Percentiles rank a stretch among this genome's conserved stretches.
Conservation (phyloP, 306 rosid genomes). For the Citrullus amarus region DNA sequence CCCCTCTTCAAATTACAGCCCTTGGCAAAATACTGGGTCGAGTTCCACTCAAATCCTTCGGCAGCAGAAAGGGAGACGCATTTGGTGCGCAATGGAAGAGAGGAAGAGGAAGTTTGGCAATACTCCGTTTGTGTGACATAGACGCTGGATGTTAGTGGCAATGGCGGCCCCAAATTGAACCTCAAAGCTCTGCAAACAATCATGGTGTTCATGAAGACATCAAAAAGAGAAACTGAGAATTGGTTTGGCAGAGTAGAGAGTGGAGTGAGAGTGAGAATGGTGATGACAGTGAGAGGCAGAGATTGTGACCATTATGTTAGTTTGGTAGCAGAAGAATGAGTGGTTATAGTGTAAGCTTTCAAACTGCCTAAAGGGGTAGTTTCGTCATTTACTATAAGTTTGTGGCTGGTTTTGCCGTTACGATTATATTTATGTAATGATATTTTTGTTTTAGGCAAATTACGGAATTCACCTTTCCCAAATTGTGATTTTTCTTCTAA, state of each 20-base stretch:
- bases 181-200: constrained; percentile 37
- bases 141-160: constrained; percentile 10
- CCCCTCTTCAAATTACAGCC: neutral
- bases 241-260: neutral
- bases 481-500: neutral
- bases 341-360: neutral
- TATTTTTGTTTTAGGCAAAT: neutral
- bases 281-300: neutral
- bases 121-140: constrained; percentile 13
- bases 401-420: neutral
- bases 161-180: constrained; percentile 21
- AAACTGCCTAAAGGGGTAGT: neutral
- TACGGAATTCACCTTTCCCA: neutral
- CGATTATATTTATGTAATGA: neutral
- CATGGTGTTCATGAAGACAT: constrained; percentile 18
- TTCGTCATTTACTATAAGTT: neutral
- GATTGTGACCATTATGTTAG: neutral
- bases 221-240: neutral
- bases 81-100: constrained; percentile 12
- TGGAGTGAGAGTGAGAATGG: neutral
- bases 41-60: constrained; percentile 20
- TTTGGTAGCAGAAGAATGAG: neutral
- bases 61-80: constrained; percentile 24
- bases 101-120: constrained; percentile 6
- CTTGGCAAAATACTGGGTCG: constrained; percentile 16